Evolutionary conservation across 371 early-diverging fungal genomes (phyloP), one percentile per base, ranked within the genome.

Genomic region (Mortierella sp.): DNA sequence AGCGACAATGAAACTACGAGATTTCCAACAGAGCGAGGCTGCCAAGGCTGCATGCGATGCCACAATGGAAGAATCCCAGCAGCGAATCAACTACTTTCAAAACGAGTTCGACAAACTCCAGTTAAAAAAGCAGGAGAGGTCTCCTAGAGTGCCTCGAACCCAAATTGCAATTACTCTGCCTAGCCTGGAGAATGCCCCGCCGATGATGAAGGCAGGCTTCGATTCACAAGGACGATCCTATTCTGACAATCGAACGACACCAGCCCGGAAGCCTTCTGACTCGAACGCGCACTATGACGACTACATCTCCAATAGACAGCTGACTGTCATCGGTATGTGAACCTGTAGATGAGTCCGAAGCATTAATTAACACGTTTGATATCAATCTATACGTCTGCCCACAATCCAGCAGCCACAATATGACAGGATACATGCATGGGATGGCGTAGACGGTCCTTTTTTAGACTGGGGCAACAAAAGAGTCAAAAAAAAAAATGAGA

Each of bases 1-100:
- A 10, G 80, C 80, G 2, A 79, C 80, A 1, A 67, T 66, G 29
- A 73, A 79, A 29, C 42, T 79, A 56, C 74, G 74, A 7, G 65
- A 70, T n/a, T 49, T 70, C 47, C 80, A 79, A 51, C 60, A 70
- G 64, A 74, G 71, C 40, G 74, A 73, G 22, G 64, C 75, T 9
- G 80, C 74, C 47, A 79, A 47, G 59, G 80, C 92, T 37, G 89
- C 92, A 61, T 93, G 94, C 72, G 92, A 96, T 72, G 84, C 86
- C 51, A 89, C 93, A 64, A 85, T 96, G 45, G 82, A 76, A 29
- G 95, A 97, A 60, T 88, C 89, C 31, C 90, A 93, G 78, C 90
- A 90, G 65, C 92, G 94, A 32, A 88, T 96, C 79, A 89, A 91
- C 43, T 96, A 90, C 66, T 90, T 97, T 54, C 89, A 90, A 37